Conservation (phyloP, 345 rosid genomes). For the Corymbia maculata region DNA sequence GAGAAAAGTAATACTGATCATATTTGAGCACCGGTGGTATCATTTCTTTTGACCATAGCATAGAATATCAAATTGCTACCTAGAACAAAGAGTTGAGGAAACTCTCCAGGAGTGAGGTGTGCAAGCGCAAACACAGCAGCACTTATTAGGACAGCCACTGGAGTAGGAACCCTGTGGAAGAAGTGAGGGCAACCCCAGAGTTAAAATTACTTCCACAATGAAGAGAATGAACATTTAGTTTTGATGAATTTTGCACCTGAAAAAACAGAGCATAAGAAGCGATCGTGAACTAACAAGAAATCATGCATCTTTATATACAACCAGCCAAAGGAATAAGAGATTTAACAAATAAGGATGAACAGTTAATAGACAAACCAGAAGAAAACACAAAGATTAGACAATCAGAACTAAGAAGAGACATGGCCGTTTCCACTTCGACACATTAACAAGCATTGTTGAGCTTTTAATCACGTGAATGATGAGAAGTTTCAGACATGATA, state of each 20-base stretch:
- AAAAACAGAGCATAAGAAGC: neutral
- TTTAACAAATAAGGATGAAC: neutral
- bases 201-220: neutral
- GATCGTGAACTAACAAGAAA: neutral
- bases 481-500: neutral
- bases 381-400: neutral
- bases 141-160: constrained; percentile 66
- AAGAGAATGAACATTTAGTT: neutral
- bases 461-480: neutral
- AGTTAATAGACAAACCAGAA: neutral
- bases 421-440: neutral
- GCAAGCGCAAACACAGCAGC: constrained; percentile 92
- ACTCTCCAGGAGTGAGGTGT: constrained; percentile 85
- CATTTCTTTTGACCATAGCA: neutral
- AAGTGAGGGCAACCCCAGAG: neutral
- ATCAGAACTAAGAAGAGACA: neutral
- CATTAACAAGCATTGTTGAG: neutral
- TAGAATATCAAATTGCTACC: constrained; percentile 21
- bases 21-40: neutral
- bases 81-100: constrained; percentile 77
- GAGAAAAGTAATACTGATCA: neutral
- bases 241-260: neutral
- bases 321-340: neutral
- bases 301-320: neutral
- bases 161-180: constrained; percentile 74